Evolutionary conservation across 208 protist species (phyloP), one percentile per base, ranked within the genome.

Genomic region (Plasmodiophora brassicae): DNA sequence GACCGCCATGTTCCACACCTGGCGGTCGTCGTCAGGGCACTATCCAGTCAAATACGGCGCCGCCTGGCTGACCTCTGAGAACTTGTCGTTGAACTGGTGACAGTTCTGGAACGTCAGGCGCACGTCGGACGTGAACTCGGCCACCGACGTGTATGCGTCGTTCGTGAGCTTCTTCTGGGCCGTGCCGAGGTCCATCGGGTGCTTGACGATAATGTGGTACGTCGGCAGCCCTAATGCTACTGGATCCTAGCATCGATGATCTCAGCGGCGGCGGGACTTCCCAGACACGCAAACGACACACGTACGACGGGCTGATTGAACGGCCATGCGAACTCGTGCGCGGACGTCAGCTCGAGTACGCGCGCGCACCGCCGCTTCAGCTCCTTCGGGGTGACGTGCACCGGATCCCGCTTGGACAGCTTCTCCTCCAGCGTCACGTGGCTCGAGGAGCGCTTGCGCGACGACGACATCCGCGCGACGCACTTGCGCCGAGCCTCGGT

Each of bases 281-380:
- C n/a, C n/a, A n/a, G n/a, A n/a, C n/a, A n/a, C n/a, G n/a, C n/a
- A n/a, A n/a, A n/a, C n/a, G n/a, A n/a, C n/a, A n/a, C n/a, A n/a
- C n/a, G n/a, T n/a, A n/a, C n/a, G n/a, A 78, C 65, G n/a, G 65
- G 65, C n/a, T 5, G n/a, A 32, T 78, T 78, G n/a, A 78, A 78
- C n/a, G 65, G 65, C 65, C 65, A 78, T n/a, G 65, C 65, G 65
- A 78, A 78, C 65, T 78, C 65, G n/a, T 78, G 65, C n/a, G 65
- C 65, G 32, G 65, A 78, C 5, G 41, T 32, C 65, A 38, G 32
- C 65, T 78, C 65, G 32, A 78, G n/a, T 44, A 78, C n/a, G 10
- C 65, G 5, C n/a, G 32, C 41, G 65, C 65, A 78, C 41, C 65
- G 65, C 5, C 41, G 32, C 41, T 78, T 78, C 20, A 78, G 65